These are phyloP conservation scores for Lithocarpus polystachyus DNA, from an alignment of 306 rosid species.

Conservation along the genomic window DNA sequence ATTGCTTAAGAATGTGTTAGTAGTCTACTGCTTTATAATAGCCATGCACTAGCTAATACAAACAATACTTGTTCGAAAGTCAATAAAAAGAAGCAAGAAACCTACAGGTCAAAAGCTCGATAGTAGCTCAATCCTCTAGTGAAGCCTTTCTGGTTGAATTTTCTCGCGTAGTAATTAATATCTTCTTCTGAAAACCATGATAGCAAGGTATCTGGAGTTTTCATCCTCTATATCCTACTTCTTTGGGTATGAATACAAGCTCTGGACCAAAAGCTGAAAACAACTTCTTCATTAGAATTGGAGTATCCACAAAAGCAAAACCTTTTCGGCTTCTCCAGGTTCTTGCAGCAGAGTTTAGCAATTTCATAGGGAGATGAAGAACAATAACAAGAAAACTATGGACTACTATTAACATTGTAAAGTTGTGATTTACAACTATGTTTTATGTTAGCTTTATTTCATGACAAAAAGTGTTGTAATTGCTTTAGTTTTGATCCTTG, in stretches of 20 bases:
- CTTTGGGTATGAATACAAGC: slow-evolving; percentile 46
- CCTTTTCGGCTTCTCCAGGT: slow-evolving; percentile 63
- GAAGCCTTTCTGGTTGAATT: slow-evolving; percentile 63
- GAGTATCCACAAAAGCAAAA: slow-evolving; percentile 41
- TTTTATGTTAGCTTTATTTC: too few species aligned
- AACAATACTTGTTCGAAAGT: neutral
- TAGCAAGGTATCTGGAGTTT: slow-evolving; percentile 39
- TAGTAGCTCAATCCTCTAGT: slow-evolving; percentile 79
- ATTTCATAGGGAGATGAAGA: neutral
- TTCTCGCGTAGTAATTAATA: slow-evolving; percentile 43
- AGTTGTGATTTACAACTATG: too few species aligned
- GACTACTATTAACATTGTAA: neutral
- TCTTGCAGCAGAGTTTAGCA: slow-evolving; percentile 33
- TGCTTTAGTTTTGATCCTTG: too few species aligned
- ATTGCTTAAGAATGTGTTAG: too few species aligned
- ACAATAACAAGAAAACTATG: neutral
- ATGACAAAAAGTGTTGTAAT: too few species aligned
- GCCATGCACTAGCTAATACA: too few species aligned
- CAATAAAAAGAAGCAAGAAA: slow-evolving; percentile 10
- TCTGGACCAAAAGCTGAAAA: slow-evolving; percentile 33
- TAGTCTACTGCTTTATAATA: neutral
- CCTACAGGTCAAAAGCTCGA: slow-evolving; percentile 54
- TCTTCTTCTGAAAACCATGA: slow-evolving; percentile 74
- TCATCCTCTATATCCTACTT: slow-evolving; percentile 40
- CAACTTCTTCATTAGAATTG: slow-evolving; percentile 40